These are phyloP conservation scores for Colletotrichum eremochloae DNA, from an alignment of 2,329 filamentous ascomycete species.

Conservation along the genomic window DNA sequence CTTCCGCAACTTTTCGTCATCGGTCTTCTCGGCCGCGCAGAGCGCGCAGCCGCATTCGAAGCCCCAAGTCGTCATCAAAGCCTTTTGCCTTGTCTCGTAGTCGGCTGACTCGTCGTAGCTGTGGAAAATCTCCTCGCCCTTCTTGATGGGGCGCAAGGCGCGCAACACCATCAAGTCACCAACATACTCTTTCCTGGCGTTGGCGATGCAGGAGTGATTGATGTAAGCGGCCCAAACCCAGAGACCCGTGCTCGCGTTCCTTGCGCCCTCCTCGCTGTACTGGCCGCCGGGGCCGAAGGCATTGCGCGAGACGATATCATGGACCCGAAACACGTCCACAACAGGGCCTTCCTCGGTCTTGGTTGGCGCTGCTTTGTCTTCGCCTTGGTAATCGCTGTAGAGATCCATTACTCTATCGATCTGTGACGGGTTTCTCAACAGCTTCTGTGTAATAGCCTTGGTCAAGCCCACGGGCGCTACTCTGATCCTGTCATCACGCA, in stretches of 20 bases:
- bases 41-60: conserved; percentile 55
- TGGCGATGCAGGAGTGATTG: conserved; percentile 58
- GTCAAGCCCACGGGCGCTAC: conserved; percentile 51
- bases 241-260: conserved; percentile 53
- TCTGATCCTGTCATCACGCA: conserved; percentile 48
- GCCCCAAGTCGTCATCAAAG: conserved; percentile 51
- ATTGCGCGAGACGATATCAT: conserved; percentile 51
- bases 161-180: conserved; percentile 57
- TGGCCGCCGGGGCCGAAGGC: conserved; percentile 51
- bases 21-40: conserved; percentile 50
- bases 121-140: conserved; percentile 53
- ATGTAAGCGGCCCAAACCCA: conserved; percentile 57
- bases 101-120: conserved; percentile 49
- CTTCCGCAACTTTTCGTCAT: conserved; percentile 41
- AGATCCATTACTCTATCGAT: conserved; percentile 44
- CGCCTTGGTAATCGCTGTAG: conserved; percentile 48
- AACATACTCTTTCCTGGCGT: conserved; percentile 52
- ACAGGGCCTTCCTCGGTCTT: conserved; percentile 45
- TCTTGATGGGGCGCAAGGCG: conserved; percentile 49
- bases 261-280: conserved; percentile 46
- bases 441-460: conserved; percentile 45
- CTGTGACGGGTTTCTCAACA: conserved; percentile 48
- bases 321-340: conserved; percentile 50
- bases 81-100: conserved; percentile 44
- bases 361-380: conserved; percentile 5